A percentile compares a stretch with the other conserved stretches of the same genome.
phyloP scores from a whole-genome alignment of 176 grass and related monocot species.

The Musa schizocarpa region DNA sequence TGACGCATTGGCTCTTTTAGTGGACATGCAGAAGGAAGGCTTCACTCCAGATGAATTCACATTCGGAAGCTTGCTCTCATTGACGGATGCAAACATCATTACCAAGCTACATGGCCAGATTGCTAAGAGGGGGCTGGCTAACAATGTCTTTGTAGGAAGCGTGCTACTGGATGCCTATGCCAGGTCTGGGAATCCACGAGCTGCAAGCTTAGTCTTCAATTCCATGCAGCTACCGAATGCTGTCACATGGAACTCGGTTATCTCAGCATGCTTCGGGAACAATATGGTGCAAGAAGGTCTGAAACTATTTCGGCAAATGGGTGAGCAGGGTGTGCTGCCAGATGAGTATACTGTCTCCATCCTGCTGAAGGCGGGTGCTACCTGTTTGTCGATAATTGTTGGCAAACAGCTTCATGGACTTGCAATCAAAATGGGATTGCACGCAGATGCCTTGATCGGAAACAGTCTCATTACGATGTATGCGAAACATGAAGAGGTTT shows the following conservation, averaged over 20 bases:
- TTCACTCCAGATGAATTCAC: constrained; percentile 22
- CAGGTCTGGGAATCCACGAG: not conserved
- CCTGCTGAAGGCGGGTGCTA: constrained; percentile 19
- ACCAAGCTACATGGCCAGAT: constrained; percentile 20
- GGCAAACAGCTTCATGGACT: constrained; percentile 25
- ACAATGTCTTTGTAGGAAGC: constrained; percentile 14
- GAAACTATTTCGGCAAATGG: constrained; percentile 16
- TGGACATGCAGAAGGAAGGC: constrained; percentile 23
- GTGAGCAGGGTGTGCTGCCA: constrained; percentile 1
- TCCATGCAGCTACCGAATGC: not conserved
- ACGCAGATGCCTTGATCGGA: constrained; percentile 7
- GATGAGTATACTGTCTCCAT: constrained; percentile 31
- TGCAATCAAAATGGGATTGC: constrained; percentile 19
- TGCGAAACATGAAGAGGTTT: constrained; percentile 6
- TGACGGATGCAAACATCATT: not conserved
- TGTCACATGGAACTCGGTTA: constrained; percentile 23
- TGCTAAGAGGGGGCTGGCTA: not conserved
- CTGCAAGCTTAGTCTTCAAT: constrained; percentile 19
- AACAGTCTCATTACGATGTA: constrained; percentile 26
- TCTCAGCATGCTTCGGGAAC: constrained; percentile 14
- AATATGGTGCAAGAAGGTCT: constrained; percentile 17
- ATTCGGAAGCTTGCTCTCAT: constrained; percentile 16
- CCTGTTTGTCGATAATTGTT: not conserved
- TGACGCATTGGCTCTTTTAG: constrained; percentile 14
- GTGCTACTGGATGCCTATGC: constrained; percentile 26